Evolutionary conservation across 305 asterid species (phyloP).

Genomic region (Fraxinus velutina): DNA sequence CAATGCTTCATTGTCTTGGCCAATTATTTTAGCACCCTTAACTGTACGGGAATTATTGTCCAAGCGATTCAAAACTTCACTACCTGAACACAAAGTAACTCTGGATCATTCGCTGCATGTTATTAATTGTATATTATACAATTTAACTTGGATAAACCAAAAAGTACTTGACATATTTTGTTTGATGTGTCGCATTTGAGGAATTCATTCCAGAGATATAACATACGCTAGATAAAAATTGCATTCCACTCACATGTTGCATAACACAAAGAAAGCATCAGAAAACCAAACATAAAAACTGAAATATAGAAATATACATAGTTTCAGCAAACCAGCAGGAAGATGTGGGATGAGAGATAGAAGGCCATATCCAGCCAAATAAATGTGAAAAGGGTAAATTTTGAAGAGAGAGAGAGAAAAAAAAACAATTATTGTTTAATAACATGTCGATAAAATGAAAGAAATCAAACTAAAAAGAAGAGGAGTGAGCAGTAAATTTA

Average conservation of each 20-base stretch:
- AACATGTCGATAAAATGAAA: not conserved
- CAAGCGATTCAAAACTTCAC: constrained; percentile 73
- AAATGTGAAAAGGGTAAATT: not conserved
- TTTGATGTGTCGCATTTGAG: not conserved
- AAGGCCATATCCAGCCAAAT: not conserved
- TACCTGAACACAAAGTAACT: constrained; percentile 51
- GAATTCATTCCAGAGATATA: constrained; percentile 14
- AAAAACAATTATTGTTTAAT: not conserved
- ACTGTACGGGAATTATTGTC: constrained; percentile 84
- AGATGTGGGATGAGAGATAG: constrained; percentile 7
- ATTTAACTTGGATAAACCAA: not conserved
- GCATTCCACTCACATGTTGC: constrained; percentile 1
- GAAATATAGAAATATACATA: not conserved
- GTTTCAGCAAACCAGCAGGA: not conserved
- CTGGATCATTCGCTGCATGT: constrained; percentile 11
- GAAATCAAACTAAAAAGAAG: not conserved
- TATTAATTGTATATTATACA: not conserved
- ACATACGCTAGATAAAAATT: not conserved
- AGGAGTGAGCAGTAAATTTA: not conserved
- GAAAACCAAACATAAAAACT: constrained; percentile 1
- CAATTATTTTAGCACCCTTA: constrained; percentile 81
- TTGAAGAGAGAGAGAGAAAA: not conserved
- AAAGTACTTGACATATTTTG: not conserved
- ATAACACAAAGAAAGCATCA: constrained; percentile 2
- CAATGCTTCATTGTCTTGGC: constrained; percentile 83